Evolutionary conservation across 73 alveolate species (phyloP), one percentile per base, ranked within the genome.

Genomic region (Paramecium tetraurelia): DNA sequence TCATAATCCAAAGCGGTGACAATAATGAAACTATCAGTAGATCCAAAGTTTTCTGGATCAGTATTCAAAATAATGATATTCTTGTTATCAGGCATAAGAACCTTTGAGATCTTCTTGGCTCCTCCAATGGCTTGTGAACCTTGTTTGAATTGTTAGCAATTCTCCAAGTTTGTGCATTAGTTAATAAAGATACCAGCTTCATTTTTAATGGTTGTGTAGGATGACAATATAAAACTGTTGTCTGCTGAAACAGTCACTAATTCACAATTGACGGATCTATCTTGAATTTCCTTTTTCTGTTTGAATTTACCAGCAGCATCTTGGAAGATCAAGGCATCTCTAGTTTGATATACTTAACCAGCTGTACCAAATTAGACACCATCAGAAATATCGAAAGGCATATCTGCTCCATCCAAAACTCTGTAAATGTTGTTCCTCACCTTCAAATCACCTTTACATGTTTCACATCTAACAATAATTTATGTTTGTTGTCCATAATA

Each of bases 331-430:
- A 80, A 80, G 4, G 70, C 29, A 9, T 80, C 24, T 22, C 90
- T 43, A 3, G 71, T 46, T 44, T 44, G 29, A 80, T 80, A 80
- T 3, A 80, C 72, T 27, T 31, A 27, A 44, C 57, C 43, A 9
- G 36, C 38, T 24, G 90, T 44, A 14, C 90, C 90, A 80, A 80
- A 44, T 44, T 22, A 27, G 1, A 11, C 43, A 1, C 76, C 90
- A 80, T 80, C 90, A 18, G 76, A 44, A 3, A 80, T 80, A 80
- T 80, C 90, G 27, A 10, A 80, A 22, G 48, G 33, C 57, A 80
- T 31, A 31, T 80, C 90, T 43, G 71, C 20, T 18, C 90, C 76
- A 7, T 80, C 57, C 16, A 63, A 21, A 21, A 44, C 16, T 24
- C 35, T 18, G 21, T 80, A 44, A 0, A 80, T 48, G 18, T 33